A percentile compares a stretch with the other conserved stretches of the same genome.
Evolutionary conservation across 129 eudicot genomes (phyloP).

Genomic region (Glebionis coronaria): DNA sequence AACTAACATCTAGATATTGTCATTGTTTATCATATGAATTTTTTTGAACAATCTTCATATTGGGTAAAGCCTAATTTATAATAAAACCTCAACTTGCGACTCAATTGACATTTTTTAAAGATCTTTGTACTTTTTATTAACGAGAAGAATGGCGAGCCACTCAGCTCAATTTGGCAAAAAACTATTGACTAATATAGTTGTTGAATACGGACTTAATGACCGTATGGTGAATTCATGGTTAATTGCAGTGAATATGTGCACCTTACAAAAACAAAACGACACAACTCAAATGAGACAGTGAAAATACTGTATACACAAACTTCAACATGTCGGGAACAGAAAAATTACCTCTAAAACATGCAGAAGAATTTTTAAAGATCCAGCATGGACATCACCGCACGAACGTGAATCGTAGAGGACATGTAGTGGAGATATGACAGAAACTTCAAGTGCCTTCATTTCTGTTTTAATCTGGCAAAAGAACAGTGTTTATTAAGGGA

Average conservation of each 20-base stretch:
- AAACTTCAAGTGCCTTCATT: conserved; percentile 74
- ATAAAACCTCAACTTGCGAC: no score
- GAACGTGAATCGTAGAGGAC: conserved; percentile 65
- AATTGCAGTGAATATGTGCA: neutral
- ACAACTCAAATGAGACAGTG: conserved; percentile 9
- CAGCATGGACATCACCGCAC: conserved; percentile 72
- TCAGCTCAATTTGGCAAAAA: no score
- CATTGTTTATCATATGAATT: no score
- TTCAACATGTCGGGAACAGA: conserved; percentile 5
- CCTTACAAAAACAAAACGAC: conserved; percentile 6
- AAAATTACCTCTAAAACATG: conserved; percentile 86
- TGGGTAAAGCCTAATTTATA: no score
- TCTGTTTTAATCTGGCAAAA: conserved; percentile 44
- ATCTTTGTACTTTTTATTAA: no score
- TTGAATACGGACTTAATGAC: no score
- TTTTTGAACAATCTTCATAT: no score
- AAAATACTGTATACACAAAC: conserved; percentile 17
- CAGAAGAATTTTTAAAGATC: conserved; percentile 84
- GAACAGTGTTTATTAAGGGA: conserved; percentile 1
- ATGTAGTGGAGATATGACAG: conserved; percentile 80
- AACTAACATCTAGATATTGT: no score
- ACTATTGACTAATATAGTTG: no score
- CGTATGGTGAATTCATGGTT: no score
- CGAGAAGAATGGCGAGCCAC: no score
- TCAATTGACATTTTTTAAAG: no score